Evolutionary conservation across 805 yeast genomes (phyloP), one percentile per base, ranked within the genome.

Genomic region (Hanseniaspora nectarophila): DNA sequence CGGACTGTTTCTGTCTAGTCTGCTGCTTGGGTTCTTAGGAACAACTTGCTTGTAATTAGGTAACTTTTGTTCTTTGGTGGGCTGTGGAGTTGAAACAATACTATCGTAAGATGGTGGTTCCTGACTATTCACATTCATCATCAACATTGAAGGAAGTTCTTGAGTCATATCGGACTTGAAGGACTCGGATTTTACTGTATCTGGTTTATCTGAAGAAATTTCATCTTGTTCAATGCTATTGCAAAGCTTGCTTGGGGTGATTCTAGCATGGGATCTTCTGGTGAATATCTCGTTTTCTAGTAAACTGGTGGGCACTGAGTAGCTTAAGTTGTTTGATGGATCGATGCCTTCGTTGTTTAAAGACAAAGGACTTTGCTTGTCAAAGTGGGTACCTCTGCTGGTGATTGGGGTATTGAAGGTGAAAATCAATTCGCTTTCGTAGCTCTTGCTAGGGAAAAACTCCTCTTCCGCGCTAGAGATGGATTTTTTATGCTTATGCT

Each of bases 371-470:
- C 21, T 42, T 6, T 42, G 18, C 6, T 28, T 18, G 9, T 18
- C 24, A 16, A 13, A 3, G 21, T 10, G 18, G 4, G 28, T 12
- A 23, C 12, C 16, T 21, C 35, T 43, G 18, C 35, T 37, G 21
- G 38, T 37, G 15, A 51, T 44, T 33, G 54, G 54, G 10, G 50
- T 44, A 20, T 51, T 51, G 18, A 51, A 51, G 2, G 32, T 39
- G 16, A 51, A 51, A 1, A 51, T 18, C 26, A 51, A 29, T 3
- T 51, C 54, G 33, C 50, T 51, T 33, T 51, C 54, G n/a, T 39
- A 39, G 20, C 43, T 39, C 15, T n/a, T 24, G 16, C 31, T 39
- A 9, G 23, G 28, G 1, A 39, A 15, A 13, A 23, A 39, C 20
- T 24, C 29, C 8, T 39, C 31, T 5, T 39, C 31, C 8, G 23